Evolutionary conservation across 441 rosid species (phyloP).

Genomic region (Arabidopsis hybrid): DNA sequence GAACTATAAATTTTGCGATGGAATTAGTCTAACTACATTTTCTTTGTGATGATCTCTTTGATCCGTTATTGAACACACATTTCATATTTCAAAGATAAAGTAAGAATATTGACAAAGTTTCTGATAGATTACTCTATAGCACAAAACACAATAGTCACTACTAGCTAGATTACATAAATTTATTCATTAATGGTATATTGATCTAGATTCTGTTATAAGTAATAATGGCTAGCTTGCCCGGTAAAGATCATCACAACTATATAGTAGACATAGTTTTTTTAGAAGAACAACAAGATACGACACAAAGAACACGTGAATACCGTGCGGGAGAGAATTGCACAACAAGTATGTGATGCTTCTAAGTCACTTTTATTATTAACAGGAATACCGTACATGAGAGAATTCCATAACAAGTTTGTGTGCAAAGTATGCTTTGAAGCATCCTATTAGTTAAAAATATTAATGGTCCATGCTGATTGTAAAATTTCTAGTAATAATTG

Average conservation of each 20-base stretch:
- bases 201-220: not conserved
- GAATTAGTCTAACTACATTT: not conserved
- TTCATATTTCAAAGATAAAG: not conserved
- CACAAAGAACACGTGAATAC: conserved; percentile 36
- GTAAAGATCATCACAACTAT: not conserved
- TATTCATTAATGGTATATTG: not conserved
- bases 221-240: not conserved
- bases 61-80: not conserved
- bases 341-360: conserved; percentile 42
- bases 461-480: not conserved
- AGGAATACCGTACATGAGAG: conserved; percentile 24
- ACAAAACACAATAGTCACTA: not conserved
- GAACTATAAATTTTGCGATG: not conserved
- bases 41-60: not conserved
- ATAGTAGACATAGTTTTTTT: not conserved
- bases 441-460: conserved; percentile 19
- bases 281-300: conserved; percentile 38
- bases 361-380: conserved; percentile 34
- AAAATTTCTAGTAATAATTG: not conserved
- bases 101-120: conserved; percentile 42
- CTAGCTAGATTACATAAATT: not conserved
- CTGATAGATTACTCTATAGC: not conserved
- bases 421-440: conserved; percentile 43
- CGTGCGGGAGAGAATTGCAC: conserved; percentile 32
- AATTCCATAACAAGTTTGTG: conserved; percentile 32